A percentile compares a stretch with the other conserved stretches of the same genome.
These are phyloP conservation scores for Venturia oleaginea DNA, from an alignment of 2,329 filamentous ascomycete genomes.

Conservation along the genomic window DNA sequence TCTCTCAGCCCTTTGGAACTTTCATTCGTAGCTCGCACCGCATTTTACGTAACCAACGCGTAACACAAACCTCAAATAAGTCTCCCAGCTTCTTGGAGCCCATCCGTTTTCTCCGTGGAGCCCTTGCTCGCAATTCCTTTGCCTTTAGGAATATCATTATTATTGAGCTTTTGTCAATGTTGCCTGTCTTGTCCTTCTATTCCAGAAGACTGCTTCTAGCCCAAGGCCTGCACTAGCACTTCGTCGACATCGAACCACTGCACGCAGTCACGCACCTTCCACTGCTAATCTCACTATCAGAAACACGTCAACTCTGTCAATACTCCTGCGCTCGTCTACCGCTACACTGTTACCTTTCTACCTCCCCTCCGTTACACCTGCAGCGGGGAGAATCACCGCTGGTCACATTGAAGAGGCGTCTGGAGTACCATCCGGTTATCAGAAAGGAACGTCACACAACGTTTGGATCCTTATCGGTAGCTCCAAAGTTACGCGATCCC, in stretches of 20 bases:
- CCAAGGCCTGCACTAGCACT: neutral
- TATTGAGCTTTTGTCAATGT: neutral
- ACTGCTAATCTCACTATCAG: neutral
- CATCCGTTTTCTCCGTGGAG: neutral
- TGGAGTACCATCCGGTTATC: neutral
- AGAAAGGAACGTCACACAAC: constrained; percentile 1
- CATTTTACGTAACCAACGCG: constrained; percentile 4
- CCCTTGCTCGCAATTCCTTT: neutral
- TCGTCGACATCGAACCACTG: neutral
- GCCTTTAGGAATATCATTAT: neutral
- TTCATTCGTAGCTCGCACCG: constrained; percentile 3
- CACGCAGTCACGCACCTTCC: neutral
- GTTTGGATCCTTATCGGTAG: neutral
- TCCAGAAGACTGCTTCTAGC: neutral
- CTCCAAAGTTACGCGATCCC: neutral
- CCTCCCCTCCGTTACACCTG: too few relatives aligned
- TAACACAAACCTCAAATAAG: neutral
- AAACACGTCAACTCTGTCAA: neutral
- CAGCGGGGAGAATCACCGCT: neutral
- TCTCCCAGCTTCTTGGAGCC: neutral
- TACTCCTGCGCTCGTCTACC: neutral
- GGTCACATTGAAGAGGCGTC: neutral
- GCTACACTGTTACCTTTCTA: too few relatives aligned
- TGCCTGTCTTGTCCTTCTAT: neutral
- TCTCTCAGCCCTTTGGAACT: neutral